phyloP scores from a whole-genome alignment of 441 rosid genomes.

The Pelargonium myrrhifolium region DNA sequence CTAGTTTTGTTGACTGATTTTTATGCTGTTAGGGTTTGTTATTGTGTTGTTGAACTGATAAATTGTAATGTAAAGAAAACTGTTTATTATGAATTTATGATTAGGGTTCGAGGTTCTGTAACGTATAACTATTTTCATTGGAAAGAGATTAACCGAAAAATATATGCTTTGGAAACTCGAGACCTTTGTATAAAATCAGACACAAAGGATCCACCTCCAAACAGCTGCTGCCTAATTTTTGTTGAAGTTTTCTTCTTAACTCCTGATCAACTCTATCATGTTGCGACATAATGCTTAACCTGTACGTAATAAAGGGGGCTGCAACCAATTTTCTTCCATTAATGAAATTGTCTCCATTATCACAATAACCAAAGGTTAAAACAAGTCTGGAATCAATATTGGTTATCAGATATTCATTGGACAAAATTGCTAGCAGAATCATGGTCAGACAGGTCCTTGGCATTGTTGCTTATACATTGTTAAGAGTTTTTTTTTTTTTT shows the following conservation, averaged over 20 bases:
- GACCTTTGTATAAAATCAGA: background rate
- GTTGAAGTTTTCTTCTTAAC: background rate
- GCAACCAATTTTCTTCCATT: background rate
- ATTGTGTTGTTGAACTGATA: slow-evolving; percentile 5
- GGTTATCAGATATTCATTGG: background rate
- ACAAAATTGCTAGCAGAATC: background rate
- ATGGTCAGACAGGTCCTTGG: background rate
- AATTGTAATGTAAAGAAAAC: background rate
- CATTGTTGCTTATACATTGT: too few species aligned
- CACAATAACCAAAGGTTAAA: too few species aligned
- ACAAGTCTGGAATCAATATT: background rate
- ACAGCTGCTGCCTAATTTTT: background rate
- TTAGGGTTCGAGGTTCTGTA: background rate
- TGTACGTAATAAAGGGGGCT: background rate
- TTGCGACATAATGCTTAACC: too few species aligned
- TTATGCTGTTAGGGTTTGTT: slow-evolving; percentile 18
- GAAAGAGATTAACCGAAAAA: too few species aligned
- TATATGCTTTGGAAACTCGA: too few species aligned
- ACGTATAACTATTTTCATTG: background rate
- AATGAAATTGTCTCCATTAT: background rate
- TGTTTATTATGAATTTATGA: background rate
- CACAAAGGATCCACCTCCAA: background rate
- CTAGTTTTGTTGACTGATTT: slow-evolving; percentile 14
- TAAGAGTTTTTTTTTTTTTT: too few species aligned
- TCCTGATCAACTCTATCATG: background rate